Evolutionary conservation across 1,284 basidiomycete genomes (phyloP), one percentile per base, ranked within the genome.

Genomic region (Fomes fomentarius): DNA sequence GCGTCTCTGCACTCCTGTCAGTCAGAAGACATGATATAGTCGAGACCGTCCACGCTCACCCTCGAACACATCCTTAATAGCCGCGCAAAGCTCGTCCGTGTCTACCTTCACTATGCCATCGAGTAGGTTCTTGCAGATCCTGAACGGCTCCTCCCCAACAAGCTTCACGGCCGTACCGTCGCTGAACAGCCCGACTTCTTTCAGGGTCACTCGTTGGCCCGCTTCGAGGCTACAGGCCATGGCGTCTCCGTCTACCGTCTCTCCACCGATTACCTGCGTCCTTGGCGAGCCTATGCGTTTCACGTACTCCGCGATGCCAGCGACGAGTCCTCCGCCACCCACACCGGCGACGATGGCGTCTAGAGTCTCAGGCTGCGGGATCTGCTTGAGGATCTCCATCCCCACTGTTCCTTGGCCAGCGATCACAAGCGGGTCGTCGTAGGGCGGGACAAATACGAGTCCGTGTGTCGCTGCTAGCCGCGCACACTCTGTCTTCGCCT

Each of bases 81-180:
- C 95, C 4, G 97, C 97, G 69, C 97, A 99, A 51, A 99, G 88
- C 71, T 97, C 97, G 68, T 99, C 97, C 61, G 97, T 99, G 69
- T 90, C 85, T 19, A 92, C 93, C 62, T 91, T 82, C 38, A 96
- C 85, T 30, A 99, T 76, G 9, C 84, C 89, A 66, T 98, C 94
- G n/a, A 98, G 73, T 19, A 93, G 76, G 47, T 90, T 78, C 67
- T 90, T 79, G 74, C 96, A 98, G 58, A 99, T 83, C 57, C 97
- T 83, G 76, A 98, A 98, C 2, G 93, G 89, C 69, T 99, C 97
- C 70, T 90, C 91, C 10, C 97, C 97, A 0, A 99, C 95, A 43
- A 96, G 83, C 68, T 93, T 89, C n/a, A 99, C 97, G 1, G 97
- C 97, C 1, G 97, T 99, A n/a, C 97, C 97, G 70, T 99, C 97